Base-by-base conservation (phyloP, 2,329 filamentous ascomycete species). In the Zymoseptoria brevis region DNA sequence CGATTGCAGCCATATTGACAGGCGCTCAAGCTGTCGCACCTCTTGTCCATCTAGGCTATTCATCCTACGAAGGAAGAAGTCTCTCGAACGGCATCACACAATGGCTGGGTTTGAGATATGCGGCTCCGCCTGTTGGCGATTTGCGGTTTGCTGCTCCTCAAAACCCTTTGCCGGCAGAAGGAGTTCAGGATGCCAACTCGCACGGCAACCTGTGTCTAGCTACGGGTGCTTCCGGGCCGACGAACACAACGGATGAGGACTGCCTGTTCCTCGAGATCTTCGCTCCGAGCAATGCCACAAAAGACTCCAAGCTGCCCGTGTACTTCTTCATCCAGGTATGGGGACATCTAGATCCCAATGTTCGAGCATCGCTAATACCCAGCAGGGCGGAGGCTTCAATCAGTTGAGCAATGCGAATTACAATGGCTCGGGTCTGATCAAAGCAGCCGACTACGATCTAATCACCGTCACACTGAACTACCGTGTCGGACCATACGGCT, bases 51-150 rank as follows among this genome's bases (percentile, higher is more conserved):
- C 76, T 92, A 21, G 80, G 79, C 2, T 92, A 91, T 69, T 81
- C 85, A 29, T 81, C 77, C 24, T 90, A 91, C 68, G 72, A 78
- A 54, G 89, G 89, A 8, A 73, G 75, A 3, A 68, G 76, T 1
- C 75, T 80, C 1, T 65, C 73, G 0, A 82, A 82, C 65, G 86
- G 85, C 1, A 75, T 90, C 53, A 84, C 81, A 2, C 80, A 87
- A 71, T 93, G 87, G 87, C 79, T 89, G 7, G 89, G 88, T 1
- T 83, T 94, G 63, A 83, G 87, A 50, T 94, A 84, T 75, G 89
- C 88, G 1, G 84, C 86, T 4, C 78, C 88, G 13, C 89, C 89
- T 0, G 58, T 87, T 1, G 86, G 85, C 1, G 66, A 81, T 5
- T 70, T 89, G 60, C 80, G 89, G 19, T 93, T 91, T 68, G 77